phyloP scores from a whole-genome alignment of 495 filamentous ascomycete species.

The Pyronema omphalodes region DNA sequence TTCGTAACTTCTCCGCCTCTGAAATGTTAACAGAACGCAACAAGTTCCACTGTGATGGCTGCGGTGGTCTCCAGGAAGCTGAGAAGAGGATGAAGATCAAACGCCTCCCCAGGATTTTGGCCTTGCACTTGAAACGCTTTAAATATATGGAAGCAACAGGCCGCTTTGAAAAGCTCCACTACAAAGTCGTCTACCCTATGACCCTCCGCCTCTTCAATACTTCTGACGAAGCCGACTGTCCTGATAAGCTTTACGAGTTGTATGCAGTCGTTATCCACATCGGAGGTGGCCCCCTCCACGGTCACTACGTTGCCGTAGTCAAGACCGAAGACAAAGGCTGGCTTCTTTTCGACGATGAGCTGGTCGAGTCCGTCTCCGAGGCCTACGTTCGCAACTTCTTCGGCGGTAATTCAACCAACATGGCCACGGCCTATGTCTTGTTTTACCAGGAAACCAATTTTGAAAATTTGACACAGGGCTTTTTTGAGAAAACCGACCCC shows the following conservation, averaged over 20 bases:
- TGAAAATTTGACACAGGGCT: conserved; percentile 54
- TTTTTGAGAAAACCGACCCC: not conserved
- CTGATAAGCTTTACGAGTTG: conserved; percentile 84
- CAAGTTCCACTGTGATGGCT: conserved; percentile 96
- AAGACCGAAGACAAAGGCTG: conserved; percentile 93
- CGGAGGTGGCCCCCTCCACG: conserved; percentile 92
- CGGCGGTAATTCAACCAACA: conserved; percentile 69
- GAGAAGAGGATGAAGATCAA: conserved; percentile 99
- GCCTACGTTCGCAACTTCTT: conserved; percentile 96
- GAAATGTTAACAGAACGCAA: conserved; percentile 98
- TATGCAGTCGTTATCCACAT: conserved; percentile 99
- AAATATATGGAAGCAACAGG: conserved; percentile 94
- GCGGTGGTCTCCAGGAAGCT: conserved; percentile 88
- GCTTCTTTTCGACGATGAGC: conserved; percentile 93
- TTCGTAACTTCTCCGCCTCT: conserved; percentile 88
- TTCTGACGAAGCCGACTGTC: conserved; percentile 89
- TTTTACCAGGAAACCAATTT: conserved; percentile 96
- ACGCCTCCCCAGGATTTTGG: conserved; percentile 73
- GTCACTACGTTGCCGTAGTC: conserved; percentile 93
- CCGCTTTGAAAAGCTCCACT: conserved; percentile 86
- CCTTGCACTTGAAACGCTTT: conserved; percentile 86
- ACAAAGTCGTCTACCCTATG: conserved; percentile 91
- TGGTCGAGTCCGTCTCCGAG: conserved; percentile 95
- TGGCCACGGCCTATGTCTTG: conserved; percentile 89
- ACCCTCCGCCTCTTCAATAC: conserved; percentile 95